Percentiles rank a stretch among this genome's conserved stretches.
Evolutionary conservation across 306 rosid genomes (phyloP).

Genomic region (Casuarina cunninghamiana): DNA sequence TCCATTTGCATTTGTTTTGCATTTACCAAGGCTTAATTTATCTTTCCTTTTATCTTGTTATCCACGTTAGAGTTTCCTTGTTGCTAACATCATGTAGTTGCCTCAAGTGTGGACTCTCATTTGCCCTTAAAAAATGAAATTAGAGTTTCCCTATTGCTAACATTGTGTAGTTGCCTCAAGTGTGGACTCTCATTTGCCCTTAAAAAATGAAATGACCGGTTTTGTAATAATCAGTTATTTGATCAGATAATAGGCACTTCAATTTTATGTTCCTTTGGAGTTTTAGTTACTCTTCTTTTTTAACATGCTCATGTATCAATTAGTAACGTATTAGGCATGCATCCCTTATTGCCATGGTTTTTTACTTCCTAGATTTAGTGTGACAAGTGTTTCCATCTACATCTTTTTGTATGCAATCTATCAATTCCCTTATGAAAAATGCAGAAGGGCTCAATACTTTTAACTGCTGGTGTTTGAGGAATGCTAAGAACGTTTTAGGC

Average conservation of each 20-base stretch:
- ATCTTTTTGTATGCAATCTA: not conserved
- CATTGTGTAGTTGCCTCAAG: not conserved
- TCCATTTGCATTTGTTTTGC: not conserved
- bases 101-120: not conserved
- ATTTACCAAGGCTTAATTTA: not conserved
- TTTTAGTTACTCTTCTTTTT: not conserved
- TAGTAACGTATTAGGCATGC: not conserved
- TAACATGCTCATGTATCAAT: not conserved
- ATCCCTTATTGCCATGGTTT: slow-evolving; percentile 1
- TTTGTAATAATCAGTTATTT: not conserved
- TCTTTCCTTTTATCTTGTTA: not conserved
- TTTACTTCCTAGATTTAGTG: slow-evolving; percentile 1
- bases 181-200: not conserved
- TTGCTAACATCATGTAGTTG: not conserved
- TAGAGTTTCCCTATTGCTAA: not conserved
- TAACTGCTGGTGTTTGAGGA: not conserved
- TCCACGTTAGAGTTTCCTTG: not conserved
- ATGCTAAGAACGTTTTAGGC: not conserved
- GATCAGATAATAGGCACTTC: not conserved
- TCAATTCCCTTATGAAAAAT: not conserved
- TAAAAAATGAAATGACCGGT: not conserved
- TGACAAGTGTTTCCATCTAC: not conserved
- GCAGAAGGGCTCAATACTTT: not conserved
- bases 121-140: not conserved
- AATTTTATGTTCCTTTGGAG: not conserved